phyloP scores from a whole-genome alignment of 2,329 filamentous ascomycete species.

The Pseudogymnoascus destructans region DNA sequence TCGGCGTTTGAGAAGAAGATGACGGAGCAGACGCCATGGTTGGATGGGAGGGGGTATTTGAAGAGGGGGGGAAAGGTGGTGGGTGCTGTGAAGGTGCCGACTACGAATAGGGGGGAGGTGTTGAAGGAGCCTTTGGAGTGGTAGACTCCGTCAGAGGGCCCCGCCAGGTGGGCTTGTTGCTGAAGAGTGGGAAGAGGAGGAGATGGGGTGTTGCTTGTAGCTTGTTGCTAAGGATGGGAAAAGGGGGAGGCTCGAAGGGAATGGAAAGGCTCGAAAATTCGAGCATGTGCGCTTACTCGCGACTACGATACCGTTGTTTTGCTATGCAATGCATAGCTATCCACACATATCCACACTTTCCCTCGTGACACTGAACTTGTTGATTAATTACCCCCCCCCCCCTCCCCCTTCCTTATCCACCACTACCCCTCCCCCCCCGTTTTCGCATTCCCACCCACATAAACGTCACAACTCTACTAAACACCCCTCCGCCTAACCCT shows the following conservation, averaged over 20 bases:
- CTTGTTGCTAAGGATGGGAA: background rate
- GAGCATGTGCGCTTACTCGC: background rate
- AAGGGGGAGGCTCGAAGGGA: background rate
- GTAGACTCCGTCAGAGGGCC: slow-evolving; percentile 32
- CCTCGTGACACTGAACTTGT: background rate
- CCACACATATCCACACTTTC: background rate
- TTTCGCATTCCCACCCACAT: no score
- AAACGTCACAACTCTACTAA: no score
- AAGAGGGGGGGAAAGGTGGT: slow-evolving; percentile 43
- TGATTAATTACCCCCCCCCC: background rate
- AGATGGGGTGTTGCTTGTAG: no score
- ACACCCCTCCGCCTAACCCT: slow-evolving; percentile 17
- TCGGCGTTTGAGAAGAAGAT: slow-evolving; percentile 66
- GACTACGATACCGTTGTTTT: background rate
- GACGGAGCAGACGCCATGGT: slow-evolving; percentile 70
- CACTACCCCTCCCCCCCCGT: no score
- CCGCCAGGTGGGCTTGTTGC: no score
- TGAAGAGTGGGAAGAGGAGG: no score
- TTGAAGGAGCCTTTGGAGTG: slow-evolving; percentile 81
- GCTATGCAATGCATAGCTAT: background rate
- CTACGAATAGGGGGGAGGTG: slow-evolving; percentile 76
- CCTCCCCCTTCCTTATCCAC: background rate
- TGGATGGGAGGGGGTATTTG: slow-evolving; percentile 78
- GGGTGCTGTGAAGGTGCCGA: slow-evolving; percentile 60
- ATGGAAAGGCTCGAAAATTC: background rate